Conservation (phyloP, 2,329 filamentous ascomycete genomes). For the Colletotrichum sidae region DNA sequence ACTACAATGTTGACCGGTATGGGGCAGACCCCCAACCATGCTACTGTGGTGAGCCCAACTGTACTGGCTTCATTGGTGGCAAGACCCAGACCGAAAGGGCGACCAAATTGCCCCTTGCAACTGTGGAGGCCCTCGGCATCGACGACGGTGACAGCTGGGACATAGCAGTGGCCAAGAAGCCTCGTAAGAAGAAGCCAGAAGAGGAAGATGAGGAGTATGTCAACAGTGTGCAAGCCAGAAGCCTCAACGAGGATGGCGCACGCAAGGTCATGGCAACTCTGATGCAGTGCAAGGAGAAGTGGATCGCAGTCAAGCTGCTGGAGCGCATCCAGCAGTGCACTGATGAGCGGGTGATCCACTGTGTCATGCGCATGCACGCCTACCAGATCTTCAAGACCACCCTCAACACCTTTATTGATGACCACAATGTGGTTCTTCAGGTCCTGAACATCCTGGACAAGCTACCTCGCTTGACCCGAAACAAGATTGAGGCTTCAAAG, state of each 20-base stretch:
- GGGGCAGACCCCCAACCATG: slow-evolving; percentile 96
- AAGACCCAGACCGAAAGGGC: slow-evolving; percentile 97
- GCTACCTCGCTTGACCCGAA: slow-evolving; percentile 90
- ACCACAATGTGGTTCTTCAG: slow-evolving; percentile 89
- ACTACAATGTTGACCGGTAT: slow-evolving; percentile 99
- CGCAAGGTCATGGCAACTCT: slow-evolving; percentile 96
- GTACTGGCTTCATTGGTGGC: slow-evolving; percentile 95
- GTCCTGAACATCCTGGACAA: slow-evolving; percentile 89
- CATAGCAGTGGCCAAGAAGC: slow-evolving; percentile 87
- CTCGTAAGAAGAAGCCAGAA: slow-evolving; percentile 89
- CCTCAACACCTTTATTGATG: slow-evolving; percentile 86
- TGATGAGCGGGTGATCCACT: slow-evolving; percentile 87
- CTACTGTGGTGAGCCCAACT: slow-evolving; percentile 95
- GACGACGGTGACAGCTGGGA: slow-evolving; percentile 95
- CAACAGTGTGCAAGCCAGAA: slow-evolving; percentile 84
- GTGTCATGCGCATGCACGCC: slow-evolving; percentile 95
- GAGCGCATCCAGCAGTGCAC: slow-evolving; percentile 87
- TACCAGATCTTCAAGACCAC: slow-evolving; percentile 94
- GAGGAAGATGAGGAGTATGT: slow-evolving; percentile 97
- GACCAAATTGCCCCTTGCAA: slow-evolving; percentile 89
- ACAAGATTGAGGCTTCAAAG: slow-evolving; percentile 97
- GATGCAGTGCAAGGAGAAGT: slow-evolving; percentile 99
- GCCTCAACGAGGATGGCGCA: slow-evolving; percentile 83
- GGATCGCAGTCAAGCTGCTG: slow-evolving; percentile 96
- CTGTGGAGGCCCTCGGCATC: slow-evolving; percentile 95